phyloP scores from a whole-genome alignment of 1,284 basidiomycete species.

The Xerocomus minutiporus region DNA sequence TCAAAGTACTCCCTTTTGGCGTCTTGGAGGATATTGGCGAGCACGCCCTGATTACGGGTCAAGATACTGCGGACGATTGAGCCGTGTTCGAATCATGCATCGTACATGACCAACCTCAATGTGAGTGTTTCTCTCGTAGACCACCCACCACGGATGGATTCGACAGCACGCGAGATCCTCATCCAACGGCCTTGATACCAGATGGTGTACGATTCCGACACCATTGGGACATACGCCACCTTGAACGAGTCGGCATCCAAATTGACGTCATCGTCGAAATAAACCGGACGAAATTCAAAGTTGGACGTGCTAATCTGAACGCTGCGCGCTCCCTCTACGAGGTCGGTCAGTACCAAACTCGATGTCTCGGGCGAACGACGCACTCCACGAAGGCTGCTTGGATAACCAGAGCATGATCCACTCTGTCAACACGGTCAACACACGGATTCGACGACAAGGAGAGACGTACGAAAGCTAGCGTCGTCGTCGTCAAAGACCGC shows the following conservation, averaged over 20 bases:
- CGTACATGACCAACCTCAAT: conserved; percentile 16
- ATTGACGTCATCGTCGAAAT: conserved; percentile 37
- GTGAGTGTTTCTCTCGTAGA: conserved; percentile 21
- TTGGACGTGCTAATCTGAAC: conserved; percentile 47
- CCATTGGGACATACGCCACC: conserved; percentile 47
- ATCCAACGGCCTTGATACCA: conserved; percentile 52
- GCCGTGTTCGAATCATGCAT: not conserved
- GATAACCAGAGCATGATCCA: conserved; percentile 66
- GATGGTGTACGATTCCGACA: conserved; percentile 41
- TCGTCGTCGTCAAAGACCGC: conserved; percentile 59
- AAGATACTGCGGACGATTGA: conserved; percentile 42
- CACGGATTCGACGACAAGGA: not conserved
- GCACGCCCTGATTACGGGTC: conserved; percentile 42
- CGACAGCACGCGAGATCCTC: conserved; percentile 33
- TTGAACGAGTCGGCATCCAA: conserved; percentile 26
- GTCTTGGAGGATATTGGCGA: conserved; percentile 51
- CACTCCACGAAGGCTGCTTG: conserved; percentile 41
- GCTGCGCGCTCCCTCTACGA: conserved; percentile 42
- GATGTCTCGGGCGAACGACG: conserved; percentile 3
- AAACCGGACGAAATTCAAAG: conserved; percentile 34
- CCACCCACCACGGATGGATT: conserved; percentile 17
- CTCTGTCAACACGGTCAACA: conserved; percentile 31
- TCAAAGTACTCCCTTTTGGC: conserved; percentile 51
- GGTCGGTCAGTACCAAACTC: not conserved
- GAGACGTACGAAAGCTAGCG: conserved; percentile 48